Conservation (phyloP, 306 rosid genomes). For the Ceratonia siliqua region DNA sequence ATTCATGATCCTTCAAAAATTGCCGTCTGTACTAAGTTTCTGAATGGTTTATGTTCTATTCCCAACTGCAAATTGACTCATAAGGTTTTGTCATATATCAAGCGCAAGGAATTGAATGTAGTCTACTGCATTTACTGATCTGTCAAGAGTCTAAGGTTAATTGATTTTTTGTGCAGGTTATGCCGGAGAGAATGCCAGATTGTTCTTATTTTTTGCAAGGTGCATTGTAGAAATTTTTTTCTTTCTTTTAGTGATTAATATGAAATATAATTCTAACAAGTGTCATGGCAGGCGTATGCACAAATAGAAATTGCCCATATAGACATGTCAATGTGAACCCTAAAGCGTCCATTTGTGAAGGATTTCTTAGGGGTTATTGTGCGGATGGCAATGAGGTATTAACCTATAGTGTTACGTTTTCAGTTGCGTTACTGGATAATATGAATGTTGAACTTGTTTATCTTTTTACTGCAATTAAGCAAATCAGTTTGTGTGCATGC, state of each 20-base stretch:
- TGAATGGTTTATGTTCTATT: slow-evolving; percentile 84
- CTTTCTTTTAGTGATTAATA: slow-evolving; percentile 23
- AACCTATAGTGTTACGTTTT: slow-evolving; percentile 10
- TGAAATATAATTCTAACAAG: slow-evolving; percentile 48
- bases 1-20: slow-evolving; percentile 93
- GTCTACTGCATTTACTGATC: slow-evolving; percentile 30
- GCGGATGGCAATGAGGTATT: slow-evolving; percentile 89
- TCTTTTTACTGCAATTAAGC: neutral
- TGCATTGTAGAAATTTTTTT: slow-evolving; percentile 30
- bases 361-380: slow-evolving; percentile 93
- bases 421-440: neutral
- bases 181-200: slow-evolving; percentile 97
- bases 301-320: slow-evolving; percentile 77
- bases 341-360: slow-evolving; percentile 81
- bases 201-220: slow-evolving; percentile 95
- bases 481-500: slow-evolving; percentile 4
- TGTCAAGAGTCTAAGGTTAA: slow-evolving; percentile 27
- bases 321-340: slow-evolving; percentile 96
- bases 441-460: neutral
- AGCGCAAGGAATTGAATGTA: slow-evolving; percentile 39
- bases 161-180: slow-evolving; percentile 64
- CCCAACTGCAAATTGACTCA: slow-evolving; percentile 94
- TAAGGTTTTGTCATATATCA: slow-evolving; percentile 60
- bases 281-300: slow-evolving; percentile 85
- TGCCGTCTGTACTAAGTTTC: slow-evolving; percentile 96